phyloP scores from a whole-genome alignment of 331 rosid genomes.

The Dryas integrifolia region DNA sequence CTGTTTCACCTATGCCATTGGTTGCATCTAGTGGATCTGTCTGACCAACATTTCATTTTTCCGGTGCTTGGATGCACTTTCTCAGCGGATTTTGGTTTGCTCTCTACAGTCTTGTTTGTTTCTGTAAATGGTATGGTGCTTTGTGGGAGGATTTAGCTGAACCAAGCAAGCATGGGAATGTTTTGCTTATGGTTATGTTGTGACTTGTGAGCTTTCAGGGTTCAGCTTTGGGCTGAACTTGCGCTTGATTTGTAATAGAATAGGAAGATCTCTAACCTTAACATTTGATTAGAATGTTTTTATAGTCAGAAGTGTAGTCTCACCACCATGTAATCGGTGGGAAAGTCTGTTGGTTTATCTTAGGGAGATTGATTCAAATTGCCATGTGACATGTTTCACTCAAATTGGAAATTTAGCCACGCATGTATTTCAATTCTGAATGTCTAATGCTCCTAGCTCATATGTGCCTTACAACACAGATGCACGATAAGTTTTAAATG shows the following conservation, averaged over 20 bases:
- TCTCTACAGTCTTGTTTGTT: constrained; percentile 31
- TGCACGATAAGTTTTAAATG: neutral
- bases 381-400: neutral
- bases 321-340: constrained; percentile 23
- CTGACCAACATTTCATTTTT: constrained; percentile 15
- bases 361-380: constrained; percentile 26
- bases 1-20: constrained; percentile 31
- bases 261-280: constrained; percentile 36
- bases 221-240: constrained; percentile 77
- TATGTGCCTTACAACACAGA: neutral
- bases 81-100: constrained; percentile 25
- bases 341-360: constrained; percentile 34
- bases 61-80: neutral
- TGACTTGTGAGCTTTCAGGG: constrained; percentile 36
- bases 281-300: constrained; percentile 30
- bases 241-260: constrained; percentile 30
- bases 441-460: neutral
- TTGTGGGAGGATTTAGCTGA: constrained; percentile 23
- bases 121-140: constrained; percentile 41
- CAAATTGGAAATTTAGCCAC: constrained; percentile 11
- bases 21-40: constrained; percentile 38
- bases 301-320: constrained; percentile 24
- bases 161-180: constrained; percentile 29
- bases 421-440: neutral
- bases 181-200: constrained; percentile 36